phyloP scores from a whole-genome alignment of 139 green algal genomes.

The Tetraselmis chui region DNA sequence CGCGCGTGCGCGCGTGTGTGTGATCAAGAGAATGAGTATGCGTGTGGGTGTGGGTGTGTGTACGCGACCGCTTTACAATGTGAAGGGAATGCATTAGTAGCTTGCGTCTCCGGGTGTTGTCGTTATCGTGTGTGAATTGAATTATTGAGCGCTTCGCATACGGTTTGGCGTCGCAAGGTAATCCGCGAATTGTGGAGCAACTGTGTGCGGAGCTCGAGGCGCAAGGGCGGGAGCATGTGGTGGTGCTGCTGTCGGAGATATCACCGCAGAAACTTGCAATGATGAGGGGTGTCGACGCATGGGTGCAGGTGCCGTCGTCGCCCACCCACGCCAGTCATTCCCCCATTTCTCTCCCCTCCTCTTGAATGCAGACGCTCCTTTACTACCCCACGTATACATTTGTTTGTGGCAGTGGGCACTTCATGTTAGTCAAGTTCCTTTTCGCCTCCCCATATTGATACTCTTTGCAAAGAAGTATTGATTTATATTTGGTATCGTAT shows the following conservation, averaged over 20 bases:
- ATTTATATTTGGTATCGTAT: too few relatives aligned
- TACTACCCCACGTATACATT: too few relatives aligned
- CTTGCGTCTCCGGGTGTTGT: neutral
- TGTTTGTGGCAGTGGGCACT: too few relatives aligned
- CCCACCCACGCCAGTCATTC: too few relatives aligned
- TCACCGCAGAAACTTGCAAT: slow-evolving; percentile 65
- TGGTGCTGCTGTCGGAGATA: slow-evolving; percentile 68
- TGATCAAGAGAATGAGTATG: too few relatives aligned
- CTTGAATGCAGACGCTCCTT: too few relatives aligned
- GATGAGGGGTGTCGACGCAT: slow-evolving; percentile 60
- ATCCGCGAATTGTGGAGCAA: slow-evolving; percentile 68
- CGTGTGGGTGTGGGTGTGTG: neutral
- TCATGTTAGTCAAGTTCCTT: too few relatives aligned
- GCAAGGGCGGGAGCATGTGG: slow-evolving; percentile 21
- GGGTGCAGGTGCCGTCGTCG: slow-evolving; percentile 69
- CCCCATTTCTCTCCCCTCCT: neutral
- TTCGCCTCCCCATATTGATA: too few relatives aligned
- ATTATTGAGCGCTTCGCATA: neutral
- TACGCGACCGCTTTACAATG: neutral
- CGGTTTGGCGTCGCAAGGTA: slow-evolving; percentile 42
- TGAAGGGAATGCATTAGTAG: neutral
- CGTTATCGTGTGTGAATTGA: neutral
- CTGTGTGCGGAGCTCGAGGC: slow-evolving; percentile 42
- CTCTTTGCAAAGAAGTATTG: too few relatives aligned
- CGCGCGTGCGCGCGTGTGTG: slow-evolving; percentile 37